A percentile compares a stretch with the other conserved stretches of the same genome.
phyloP scores from a whole-genome alignment of 805 yeast species.

The Candida xiaguanensis region DNA sequence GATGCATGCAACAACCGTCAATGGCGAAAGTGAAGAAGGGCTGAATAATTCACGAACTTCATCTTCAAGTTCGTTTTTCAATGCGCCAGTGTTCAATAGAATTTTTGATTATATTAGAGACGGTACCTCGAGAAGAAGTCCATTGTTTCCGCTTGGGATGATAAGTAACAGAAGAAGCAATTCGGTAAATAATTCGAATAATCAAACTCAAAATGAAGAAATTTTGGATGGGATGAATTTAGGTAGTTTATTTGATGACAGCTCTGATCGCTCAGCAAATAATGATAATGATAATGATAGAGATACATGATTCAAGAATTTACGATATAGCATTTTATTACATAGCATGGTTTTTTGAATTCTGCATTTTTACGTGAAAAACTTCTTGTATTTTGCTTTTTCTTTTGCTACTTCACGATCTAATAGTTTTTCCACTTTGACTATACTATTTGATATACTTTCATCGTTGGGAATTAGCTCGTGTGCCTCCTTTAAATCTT shows the following conservation, averaged over 20 bases:
- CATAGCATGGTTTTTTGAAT: not conserved
- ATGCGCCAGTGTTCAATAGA: constrained; percentile 1
- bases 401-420: constrained; percentile 46
- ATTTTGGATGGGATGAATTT: constrained; percentile 26
- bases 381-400: constrained; percentile 57
- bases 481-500: constrained; percentile 43
- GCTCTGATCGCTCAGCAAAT: constrained; percentile 2
- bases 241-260: constrained; percentile 20
- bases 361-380: constrained; percentile 39
- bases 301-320: not conserved
- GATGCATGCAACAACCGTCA: too few relatives aligned
- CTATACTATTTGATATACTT: constrained; percentile 43
- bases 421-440: constrained; percentile 35
- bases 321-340: not conserved
- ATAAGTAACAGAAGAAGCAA: constrained; percentile 44
- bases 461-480: constrained; percentile 47
- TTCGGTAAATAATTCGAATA: constrained; percentile 30
- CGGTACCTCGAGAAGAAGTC: not conserved
- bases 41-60: not conserved
- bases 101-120: constrained; percentile 6
- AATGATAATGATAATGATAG: constrained; percentile 4
- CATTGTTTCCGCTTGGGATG: constrained; percentile 45
- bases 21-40: not conserved
- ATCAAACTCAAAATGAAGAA: constrained; percentile 11
- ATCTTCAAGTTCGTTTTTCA: not conserved